Conservation (phyloP, 164 flowering plant genomes). For the Piper longum region DNA sequence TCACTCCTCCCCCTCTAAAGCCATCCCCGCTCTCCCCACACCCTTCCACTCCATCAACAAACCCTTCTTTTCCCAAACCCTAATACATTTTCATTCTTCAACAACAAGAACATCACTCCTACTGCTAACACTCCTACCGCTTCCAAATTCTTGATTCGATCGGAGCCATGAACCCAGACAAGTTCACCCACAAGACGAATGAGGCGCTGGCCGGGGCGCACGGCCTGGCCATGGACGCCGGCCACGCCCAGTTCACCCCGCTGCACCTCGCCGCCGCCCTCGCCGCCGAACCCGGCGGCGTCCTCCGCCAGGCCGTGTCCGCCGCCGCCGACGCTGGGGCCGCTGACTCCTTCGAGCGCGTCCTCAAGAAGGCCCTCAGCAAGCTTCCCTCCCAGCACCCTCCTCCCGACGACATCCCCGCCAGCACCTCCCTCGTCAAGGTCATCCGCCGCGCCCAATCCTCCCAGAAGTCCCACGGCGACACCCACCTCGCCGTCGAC, state of each 20-base stretch:
- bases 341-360: conserved; percentile 46
- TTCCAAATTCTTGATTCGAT: too few species aligned
- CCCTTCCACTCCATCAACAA: too few species aligned
- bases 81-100: too few species aligned
- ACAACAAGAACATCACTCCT: too few species aligned
- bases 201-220: conserved; percentile 55
- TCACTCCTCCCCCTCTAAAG: too few species aligned
- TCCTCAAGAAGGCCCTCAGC: conserved; percentile 42
- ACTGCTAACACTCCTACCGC: too few species aligned
- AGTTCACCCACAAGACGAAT: conserved; percentile 80
- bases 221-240: conserved; percentile 43
- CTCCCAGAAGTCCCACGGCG: conserved; percentile 47
- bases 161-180: conserved; percentile 49
- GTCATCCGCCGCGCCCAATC: conserved; percentile 62
- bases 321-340: conserved; percentile 39
- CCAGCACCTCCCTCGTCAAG: conserved; percentile 50
- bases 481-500: conserved; percentile 65
- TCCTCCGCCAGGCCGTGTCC: conserved; percentile 48
- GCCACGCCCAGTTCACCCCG: conserved; percentile 72
- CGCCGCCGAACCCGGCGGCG: conserved; percentile 45
- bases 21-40: too few species aligned
- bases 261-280: conserved; percentile 47
- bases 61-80: too few species aligned
- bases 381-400: conserved; percentile 67
- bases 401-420: conserved; percentile 61